Base-by-base conservation (phyloP, 2,329 filamentous ascomycete genomes). In the Corniculantispora saksenae region DNA sequence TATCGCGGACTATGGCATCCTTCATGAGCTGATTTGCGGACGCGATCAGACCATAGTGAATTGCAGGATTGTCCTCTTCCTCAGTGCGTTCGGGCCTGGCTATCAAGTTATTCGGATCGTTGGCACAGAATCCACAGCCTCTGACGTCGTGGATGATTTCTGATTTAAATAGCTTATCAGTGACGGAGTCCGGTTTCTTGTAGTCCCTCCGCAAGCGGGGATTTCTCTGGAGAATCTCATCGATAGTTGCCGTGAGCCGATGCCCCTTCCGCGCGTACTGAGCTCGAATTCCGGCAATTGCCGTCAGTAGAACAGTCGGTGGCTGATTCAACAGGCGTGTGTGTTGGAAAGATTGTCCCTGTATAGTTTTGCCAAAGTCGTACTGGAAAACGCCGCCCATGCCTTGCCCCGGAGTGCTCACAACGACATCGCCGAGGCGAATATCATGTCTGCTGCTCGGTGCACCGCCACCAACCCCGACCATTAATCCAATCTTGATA, bases 391-490 rank as follows among this genome's bases (percentile, higher is more conserved):
- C 72, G 2, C 69, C 67, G 6, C 70, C 67, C 0, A 63, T 55
- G 0, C 68, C 66, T 1, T 63, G 40, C 1, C 35, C 4, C 4
- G 54, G 57, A 9, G 48, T 25, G 40, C 71, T 70, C 0, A 74
- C 70, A 0, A 73, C 69, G 0, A 74, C 25, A 51, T 74, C 71
- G 0, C 73, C 73, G 0, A 74, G 69, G 2, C 77, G 73, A 1
- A 81, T 73, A n/a, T 80, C 77, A 29, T 76, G 67, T 7, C 71
- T 66, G 2, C 1, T 0, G 48, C 67, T 80, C 66, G 78, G 78
- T 0, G 71, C 76, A 3, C 77, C 78, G 7, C 77, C 77, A 0
- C 72, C 76, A 2, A 76, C 51, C 25, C 51, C 51, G 6, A 77
- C 75, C 65, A 78, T 69, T 2, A 78, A 56, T 1, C 72, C 71